A percentile compares a stretch with the other conserved stretches of the same genome.
Conservation (phyloP, 352 stramenopile genomes). For the Phytophthora rubi region DNA sequence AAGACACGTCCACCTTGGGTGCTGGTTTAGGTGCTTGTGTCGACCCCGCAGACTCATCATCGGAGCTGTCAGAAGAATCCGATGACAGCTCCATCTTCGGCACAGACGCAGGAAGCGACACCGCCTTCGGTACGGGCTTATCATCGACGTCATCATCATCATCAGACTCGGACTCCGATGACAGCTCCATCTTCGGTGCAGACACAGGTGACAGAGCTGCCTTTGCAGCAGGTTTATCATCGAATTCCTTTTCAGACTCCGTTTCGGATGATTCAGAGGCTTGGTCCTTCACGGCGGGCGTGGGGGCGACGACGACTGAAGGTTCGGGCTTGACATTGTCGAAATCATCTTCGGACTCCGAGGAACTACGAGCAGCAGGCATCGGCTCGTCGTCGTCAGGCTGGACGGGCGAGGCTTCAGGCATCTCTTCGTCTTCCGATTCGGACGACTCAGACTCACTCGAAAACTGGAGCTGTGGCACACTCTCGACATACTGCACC, state of each 20-base stretch:
- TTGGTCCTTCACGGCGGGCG: conserved; percentile 2
- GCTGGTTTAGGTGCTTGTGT: background rate
- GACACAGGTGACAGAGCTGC: background rate
- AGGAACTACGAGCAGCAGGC: background rate
- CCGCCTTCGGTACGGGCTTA: conserved; percentile 6
- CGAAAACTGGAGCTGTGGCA: conserved; percentile 63
- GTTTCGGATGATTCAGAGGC: conserved; percentile 6
- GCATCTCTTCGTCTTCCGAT: conserved; percentile 37
- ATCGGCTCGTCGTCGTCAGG: conserved; percentile 26
- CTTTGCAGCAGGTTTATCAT: conserved; percentile 17
- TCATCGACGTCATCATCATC: conserved; percentile 12
- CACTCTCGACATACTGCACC: conserved; percentile 58
- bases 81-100: conserved; percentile 26
- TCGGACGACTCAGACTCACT: conserved; percentile 48
- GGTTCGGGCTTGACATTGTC: conserved; percentile 32
- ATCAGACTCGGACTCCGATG: conserved; percentile 18
- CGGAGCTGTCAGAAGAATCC: conserved; percentile 29
- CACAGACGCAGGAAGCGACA: conserved; percentile 1
- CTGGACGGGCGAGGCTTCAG: conserved; percentile 5
- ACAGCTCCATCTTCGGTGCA: background rate
- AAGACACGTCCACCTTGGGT: conserved; percentile 12
- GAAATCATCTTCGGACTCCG: conserved; percentile 41
- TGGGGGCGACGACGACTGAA: background rate
- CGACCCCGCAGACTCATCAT: conserved; percentile 28
- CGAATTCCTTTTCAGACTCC: conserved; percentile 21